Percentiles rank a stretch among this genome's conserved stretches.
Conservation (phyloP, 2,329 filamentous ascomycete species). For the Aureobasidium sp. region DNA sequence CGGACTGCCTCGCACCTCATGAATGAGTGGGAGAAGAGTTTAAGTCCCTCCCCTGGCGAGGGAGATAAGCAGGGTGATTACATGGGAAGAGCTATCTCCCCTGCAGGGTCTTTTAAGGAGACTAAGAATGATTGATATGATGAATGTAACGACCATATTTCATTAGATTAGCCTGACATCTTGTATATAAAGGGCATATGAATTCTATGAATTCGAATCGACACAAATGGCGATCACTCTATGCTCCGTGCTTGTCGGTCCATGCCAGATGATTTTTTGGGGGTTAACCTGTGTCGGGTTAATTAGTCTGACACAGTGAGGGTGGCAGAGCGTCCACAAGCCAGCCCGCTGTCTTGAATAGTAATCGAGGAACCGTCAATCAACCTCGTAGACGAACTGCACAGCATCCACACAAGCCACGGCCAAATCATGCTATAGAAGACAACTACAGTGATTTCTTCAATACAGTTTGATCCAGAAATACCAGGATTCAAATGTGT, state of each 20-base stretch:
- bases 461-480: neutral
- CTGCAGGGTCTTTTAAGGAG: slow-evolving; percentile 11
- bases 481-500: neutral
- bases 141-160: neutral
- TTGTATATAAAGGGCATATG: neutral
- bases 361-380: neutral
- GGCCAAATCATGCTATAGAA: too few relatives aligned
- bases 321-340: too few relatives aligned
- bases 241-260: neutral
- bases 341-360: too few relatives aligned
- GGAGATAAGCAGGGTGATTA: slow-evolving; percentile 7
- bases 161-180: neutral
- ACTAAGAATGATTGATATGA: slow-evolving; percentile 14
- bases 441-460: neutral
- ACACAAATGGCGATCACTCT: neutral
- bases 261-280: neutral
- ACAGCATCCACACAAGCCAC: neutral
- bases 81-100: neutral
- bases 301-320: neutral
- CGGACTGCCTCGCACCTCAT: slow-evolving; percentile 78
- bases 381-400: neutral
- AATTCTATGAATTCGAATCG: neutral
- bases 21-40: slow-evolving; percentile 82
- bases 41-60: slow-evolving; percentile 33
- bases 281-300: too few relatives aligned